Evolutionary conservation across 2,329 filamentous ascomycete genomes (phyloP).

Genomic region (Alternaria arbusti): DNA sequence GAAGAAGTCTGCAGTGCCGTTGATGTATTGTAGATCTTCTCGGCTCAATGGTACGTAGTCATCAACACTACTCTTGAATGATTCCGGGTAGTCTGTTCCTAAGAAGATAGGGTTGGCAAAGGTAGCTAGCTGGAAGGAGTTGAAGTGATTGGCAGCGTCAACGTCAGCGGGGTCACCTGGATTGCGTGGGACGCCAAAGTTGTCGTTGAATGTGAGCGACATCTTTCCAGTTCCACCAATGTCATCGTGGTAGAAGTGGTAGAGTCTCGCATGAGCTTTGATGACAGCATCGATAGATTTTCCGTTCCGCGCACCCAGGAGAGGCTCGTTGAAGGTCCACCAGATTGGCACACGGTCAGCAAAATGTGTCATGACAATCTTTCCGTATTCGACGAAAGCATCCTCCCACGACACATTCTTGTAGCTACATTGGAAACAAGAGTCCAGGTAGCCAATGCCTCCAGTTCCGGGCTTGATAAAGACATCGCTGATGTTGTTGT

Average conservation of each 20-base stretch:
- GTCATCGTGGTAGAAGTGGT: slow-evolving; percentile 62
- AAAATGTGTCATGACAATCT: slow-evolving; percentile 59
- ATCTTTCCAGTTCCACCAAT: slow-evolving; percentile 60
- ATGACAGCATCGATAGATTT: slow-evolving; percentile 44
- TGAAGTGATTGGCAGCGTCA: slow-evolving; percentile 55
- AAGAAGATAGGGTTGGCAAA: slow-evolving; percentile 63
- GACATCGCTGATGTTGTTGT: slow-evolving; percentile 40
- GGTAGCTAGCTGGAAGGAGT: slow-evolving; percentile 51
- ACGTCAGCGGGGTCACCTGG: slow-evolving; percentile 52
- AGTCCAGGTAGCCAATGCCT: slow-evolving; percentile 35
- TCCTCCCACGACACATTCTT: slow-evolving; percentile 57
- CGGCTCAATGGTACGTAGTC: slow-evolving; percentile 56
- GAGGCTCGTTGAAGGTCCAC: slow-evolving; percentile 63
- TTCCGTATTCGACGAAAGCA: slow-evolving; percentile 61
- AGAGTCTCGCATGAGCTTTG: slow-evolving; percentile 58
- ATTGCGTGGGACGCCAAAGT: slow-evolving; percentile 46
- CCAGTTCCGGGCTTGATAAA: slow-evolving; percentile 30
- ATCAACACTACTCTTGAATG: slow-evolving; percentile 47
- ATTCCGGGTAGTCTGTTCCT: slow-evolving; percentile 58
- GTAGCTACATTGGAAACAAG: slow-evolving; percentile 47
- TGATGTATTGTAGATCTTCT: slow-evolving; percentile 52
- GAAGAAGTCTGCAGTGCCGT: slow-evolving; percentile 60
- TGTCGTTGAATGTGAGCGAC: slow-evolving; percentile 57
- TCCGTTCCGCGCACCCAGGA: slow-evolving; percentile 52
- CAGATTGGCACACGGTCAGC: slow-evolving; percentile 60